phyloP scores from a whole-genome alignment of 176 grass and related monocot genomes.

The Oryza meyeriana region DNA sequence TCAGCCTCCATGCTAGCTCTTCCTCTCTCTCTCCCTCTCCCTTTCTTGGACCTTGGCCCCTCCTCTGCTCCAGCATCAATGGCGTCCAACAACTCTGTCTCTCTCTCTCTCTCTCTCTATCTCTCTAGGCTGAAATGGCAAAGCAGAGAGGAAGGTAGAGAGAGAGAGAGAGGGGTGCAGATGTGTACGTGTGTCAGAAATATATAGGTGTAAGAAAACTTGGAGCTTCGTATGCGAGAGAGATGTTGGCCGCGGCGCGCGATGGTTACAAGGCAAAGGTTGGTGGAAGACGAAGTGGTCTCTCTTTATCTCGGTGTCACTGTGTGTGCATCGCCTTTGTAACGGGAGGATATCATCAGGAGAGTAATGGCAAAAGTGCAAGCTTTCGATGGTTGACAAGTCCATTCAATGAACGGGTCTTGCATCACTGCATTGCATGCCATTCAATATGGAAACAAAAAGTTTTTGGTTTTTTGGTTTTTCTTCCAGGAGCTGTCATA shows the following conservation, averaged over 20 bases:
- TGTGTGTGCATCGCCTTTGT: not conserved
- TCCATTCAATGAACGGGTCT: constrained; percentile 14
- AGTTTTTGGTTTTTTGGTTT: not conserved
- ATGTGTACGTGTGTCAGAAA: not conserved
- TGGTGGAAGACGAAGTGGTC: not conserved
- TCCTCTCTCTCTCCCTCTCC: not conserved
- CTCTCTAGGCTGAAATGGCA: not conserved
- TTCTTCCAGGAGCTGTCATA: not conserved
- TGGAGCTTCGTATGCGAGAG: not conserved
- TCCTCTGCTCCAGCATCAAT: constrained; percentile 23
- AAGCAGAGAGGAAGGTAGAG: not conserved
- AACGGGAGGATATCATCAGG: not conserved
- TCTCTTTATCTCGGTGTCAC: not conserved
- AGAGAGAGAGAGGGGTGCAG: not conserved
- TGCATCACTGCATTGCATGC: not conserved
- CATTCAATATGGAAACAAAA: not conserved
- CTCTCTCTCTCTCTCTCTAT: not conserved
- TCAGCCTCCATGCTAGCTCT: not conserved
- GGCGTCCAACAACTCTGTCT: not conserved
- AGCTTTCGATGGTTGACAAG: not conserved
- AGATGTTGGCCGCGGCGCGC: not conserved
- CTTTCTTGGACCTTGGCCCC: not conserved
- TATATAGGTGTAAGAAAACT: constrained; percentile 4
- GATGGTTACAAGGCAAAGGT: constrained; percentile 37
- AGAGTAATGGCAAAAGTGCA: not conserved